A percentile compares a stretch with the other conserved stretches of the same genome.
These are phyloP conservation scores for Luffa acutangula DNA, from an alignment of 306 rosid genomes.

Conservation along the genomic window DNA sequence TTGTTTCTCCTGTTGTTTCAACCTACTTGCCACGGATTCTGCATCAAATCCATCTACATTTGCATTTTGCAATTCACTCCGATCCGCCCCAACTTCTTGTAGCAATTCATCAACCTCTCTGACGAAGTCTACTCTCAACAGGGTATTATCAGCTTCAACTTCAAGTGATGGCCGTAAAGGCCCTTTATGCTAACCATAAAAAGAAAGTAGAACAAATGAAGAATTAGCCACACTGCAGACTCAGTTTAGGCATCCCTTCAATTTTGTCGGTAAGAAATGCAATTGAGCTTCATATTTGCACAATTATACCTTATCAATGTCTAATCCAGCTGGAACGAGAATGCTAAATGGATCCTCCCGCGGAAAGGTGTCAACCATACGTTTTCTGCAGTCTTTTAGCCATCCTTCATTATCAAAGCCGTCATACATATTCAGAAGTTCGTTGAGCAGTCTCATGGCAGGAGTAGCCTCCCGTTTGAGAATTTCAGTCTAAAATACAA, in stretches of 20 bases:
- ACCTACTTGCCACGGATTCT: constrained; percentile 64
- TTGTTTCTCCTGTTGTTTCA: constrained; percentile 86
- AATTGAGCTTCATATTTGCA: background rate
- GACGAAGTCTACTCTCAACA: constrained; percentile 78
- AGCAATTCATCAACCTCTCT: constrained; percentile 85
- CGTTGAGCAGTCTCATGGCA: constrained; percentile 87
- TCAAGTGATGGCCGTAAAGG: constrained; percentile 52
- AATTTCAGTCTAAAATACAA: constrained; percentile 59
- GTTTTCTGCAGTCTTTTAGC: constrained; percentile 71
- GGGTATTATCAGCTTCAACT: constrained; percentile 53
- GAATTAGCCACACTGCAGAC: background rate
- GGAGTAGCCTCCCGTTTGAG: constrained; percentile 79
- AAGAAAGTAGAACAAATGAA: background rate
- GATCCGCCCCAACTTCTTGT: constrained; percentile 51
- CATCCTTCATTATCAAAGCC: constrained; percentile 54
- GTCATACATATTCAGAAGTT: constrained; percentile 76
- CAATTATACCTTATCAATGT: constrained; percentile 61
- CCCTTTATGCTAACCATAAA: constrained; percentile 55
- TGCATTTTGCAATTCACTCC: constrained; percentile 22
- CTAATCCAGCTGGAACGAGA: constrained; percentile 81
- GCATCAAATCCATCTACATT: constrained; percentile 45
- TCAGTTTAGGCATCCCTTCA: background rate
- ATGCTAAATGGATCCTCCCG: constrained; percentile 91
- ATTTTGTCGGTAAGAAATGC: background rate
- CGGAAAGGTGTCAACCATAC: constrained; percentile 64